Conservation (phyloP, 2,329 filamentous ascomycete genomes). For the Ceratocystis huliohia region DNA sequence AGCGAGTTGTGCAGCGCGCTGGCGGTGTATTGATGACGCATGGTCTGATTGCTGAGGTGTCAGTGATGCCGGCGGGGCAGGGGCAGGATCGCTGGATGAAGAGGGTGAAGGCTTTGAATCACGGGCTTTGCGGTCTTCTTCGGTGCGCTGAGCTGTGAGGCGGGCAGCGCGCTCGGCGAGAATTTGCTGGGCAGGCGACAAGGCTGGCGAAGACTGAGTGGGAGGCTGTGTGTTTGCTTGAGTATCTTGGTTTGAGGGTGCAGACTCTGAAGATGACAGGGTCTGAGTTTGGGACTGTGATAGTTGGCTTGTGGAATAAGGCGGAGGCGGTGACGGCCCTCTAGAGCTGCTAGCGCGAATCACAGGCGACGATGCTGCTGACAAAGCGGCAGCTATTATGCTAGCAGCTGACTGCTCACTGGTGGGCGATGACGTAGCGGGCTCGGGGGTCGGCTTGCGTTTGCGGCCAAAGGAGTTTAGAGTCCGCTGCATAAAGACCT, state of each 20-base stretch:
- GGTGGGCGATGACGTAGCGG: constrained; percentile 12
- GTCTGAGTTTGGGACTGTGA: constrained; percentile 21
- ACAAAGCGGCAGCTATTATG: constrained; percentile 19
- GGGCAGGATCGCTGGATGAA: constrained; percentile 22
- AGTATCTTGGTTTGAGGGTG: constrained; percentile 15
- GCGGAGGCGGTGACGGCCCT: constrained; percentile 21
- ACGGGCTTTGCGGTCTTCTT: constrained; percentile 14
- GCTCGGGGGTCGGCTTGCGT: constrained; percentile 19
- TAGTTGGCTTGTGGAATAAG: constrained; percentile 16
- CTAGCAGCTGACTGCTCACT: constrained; percentile 19
- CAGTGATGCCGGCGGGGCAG: constrained; percentile 23
- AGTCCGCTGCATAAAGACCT: constrained; percentile 48
- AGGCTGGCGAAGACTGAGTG: not conserved
- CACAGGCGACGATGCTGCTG: constrained; percentile 22
- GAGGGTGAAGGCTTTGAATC: constrained; percentile 29
- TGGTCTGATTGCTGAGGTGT: constrained; percentile 31
- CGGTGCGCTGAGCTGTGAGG: constrained; percentile 31
- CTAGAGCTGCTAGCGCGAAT: constrained; percentile 19
- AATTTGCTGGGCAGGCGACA: constrained; percentile 26
- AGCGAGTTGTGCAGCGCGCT: constrained; percentile 40
- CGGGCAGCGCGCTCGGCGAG: constrained; percentile 40
- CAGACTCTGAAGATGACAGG: constrained; percentile 18
- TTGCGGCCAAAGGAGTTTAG: constrained; percentile 27
- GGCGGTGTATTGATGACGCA: constrained; percentile 46
- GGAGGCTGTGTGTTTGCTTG: not conserved